Conservation (phyloP, 2,329 filamentous ascomycete species). For the Curvularia lunata region DNA sequence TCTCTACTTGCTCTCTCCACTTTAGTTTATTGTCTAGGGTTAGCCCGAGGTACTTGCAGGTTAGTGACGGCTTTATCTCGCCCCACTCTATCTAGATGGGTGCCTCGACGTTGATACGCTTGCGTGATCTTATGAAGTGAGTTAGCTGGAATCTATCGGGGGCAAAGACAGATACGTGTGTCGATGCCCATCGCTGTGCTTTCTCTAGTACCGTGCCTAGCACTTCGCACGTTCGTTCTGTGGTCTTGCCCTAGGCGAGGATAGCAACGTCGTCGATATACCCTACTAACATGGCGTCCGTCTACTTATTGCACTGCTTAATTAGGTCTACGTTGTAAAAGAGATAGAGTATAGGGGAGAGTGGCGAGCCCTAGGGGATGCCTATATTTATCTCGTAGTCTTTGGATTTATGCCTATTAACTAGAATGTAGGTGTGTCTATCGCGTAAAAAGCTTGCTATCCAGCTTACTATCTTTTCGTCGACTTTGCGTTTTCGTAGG, state of each 20-base stretch:
- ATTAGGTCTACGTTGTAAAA: constrained; percentile 44
- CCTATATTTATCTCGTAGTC: constrained; percentile 26
- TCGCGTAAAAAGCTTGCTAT: constrained; percentile 28
- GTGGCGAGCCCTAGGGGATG: constrained; percentile 40
- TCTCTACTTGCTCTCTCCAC: constrained; percentile 19
- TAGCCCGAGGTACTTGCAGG: constrained; percentile 26
- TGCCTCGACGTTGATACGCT: constrained; percentile 15
- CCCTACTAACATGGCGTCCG: constrained; percentile 20
- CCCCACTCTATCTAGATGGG: constrained; percentile 25
- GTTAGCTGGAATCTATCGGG: constrained; percentile 40
- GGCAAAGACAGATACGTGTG: constrained; percentile 35
- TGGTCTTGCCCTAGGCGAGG: constrained; percentile 22
- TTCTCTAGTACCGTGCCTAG: constrained; percentile 22
- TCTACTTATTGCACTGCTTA: constrained; percentile 23
- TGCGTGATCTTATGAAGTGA: constrained; percentile 31
- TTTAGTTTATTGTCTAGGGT: constrained; percentile 25
- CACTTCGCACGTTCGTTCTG: constrained; percentile 24
- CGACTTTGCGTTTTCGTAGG: constrained; percentile 21
- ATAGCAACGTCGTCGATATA: constrained; percentile 36
- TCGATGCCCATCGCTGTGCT: constrained; percentile 30
- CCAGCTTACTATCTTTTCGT: constrained; percentile 23
- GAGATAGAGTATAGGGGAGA: constrained; percentile 43
- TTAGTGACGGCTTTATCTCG: constrained; percentile 17
- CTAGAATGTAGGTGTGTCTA: constrained; percentile 20
- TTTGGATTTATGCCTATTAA: constrained; percentile 22